Evolutionary conservation across 441 rosid species (phyloP).

Genomic region (Gossypium schwendimanii): DNA sequence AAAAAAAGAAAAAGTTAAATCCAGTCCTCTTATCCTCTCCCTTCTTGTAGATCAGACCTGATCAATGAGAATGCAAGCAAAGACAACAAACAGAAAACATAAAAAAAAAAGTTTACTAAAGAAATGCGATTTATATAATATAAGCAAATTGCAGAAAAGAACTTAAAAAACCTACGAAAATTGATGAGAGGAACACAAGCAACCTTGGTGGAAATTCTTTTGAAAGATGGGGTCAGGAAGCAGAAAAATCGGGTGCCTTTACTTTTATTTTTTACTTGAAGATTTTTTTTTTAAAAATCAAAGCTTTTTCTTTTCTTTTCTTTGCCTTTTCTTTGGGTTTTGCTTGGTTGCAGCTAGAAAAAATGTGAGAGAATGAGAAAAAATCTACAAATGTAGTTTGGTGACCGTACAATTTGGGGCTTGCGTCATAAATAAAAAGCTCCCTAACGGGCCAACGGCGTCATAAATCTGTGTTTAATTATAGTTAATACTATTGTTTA

Average conservation of each 20-base stretch:
- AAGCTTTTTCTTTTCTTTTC: not conserved
- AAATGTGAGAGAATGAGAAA: conserved; percentile 1
- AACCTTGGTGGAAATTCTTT: not conserved
- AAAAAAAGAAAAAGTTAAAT: not conserved
- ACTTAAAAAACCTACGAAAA: not conserved
- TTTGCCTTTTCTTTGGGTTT: not conserved
- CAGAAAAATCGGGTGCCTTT: not conserved
- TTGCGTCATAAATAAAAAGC: conserved; percentile 1
- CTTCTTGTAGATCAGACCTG: conserved; percentile 10
- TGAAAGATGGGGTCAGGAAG: not conserved
- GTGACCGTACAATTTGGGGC: conserved; percentile 13
- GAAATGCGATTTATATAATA: not conserved
- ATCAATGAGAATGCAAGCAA: conserved; percentile 1
- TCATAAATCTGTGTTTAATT: not conserved
- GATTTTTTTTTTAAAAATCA: not conserved
- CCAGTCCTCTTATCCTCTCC: conserved; percentile 1
- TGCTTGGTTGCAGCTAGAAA: not conserved
- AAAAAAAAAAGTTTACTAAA: not conserved
- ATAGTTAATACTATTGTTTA: no score
- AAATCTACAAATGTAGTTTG: not conserved
- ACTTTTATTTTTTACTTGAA: not conserved
- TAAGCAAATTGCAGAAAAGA: not conserved
- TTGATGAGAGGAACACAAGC: not conserved
- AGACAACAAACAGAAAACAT: not conserved
- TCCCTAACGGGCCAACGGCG: not conserved